Conservation (phyloP, 2,329 filamentous ascomycete species). For the Ceratocystis destructans region DNA sequence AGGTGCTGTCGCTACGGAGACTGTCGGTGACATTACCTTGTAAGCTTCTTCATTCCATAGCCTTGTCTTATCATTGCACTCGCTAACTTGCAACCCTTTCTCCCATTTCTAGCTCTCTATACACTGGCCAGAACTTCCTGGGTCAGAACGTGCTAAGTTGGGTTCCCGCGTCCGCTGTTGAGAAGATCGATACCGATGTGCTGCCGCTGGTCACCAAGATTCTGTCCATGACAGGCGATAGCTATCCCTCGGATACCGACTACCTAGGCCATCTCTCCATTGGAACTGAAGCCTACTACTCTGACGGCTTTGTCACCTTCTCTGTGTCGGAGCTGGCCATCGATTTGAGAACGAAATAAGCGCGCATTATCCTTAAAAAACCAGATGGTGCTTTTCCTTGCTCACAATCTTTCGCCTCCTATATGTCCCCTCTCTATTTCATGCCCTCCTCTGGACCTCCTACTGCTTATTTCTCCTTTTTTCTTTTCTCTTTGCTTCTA, state of each 20-base stretch:
- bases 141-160: constrained; percentile 38
- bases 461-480: not conserved
- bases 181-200: constrained; percentile 36
- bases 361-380: not conserved
- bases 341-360: constrained; percentile 24
- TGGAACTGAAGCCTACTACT: constrained; percentile 37
- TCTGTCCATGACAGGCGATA: constrained; percentile 23
- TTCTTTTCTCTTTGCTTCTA: not conserved
- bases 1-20: constrained; percentile 26
- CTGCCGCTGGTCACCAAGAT: constrained; percentile 32
- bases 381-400: not conserved
- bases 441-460: not conserved
- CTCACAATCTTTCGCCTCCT: not conserved
- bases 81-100: not conserved
- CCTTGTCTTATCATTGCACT: not conserved
- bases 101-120: constrained; percentile 29
- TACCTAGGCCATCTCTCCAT: constrained; percentile 41
- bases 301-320: constrained; percentile 35
- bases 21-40: constrained; percentile 32
- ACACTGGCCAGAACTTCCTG: constrained; percentile 29
- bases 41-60: constrained; percentile 23
- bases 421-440: not conserved
- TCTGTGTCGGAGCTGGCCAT: constrained; percentile 30
- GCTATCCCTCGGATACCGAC: constrained; percentile 30
- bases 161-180: constrained; percentile 28